phyloP scores from a whole-genome alignment of 148 eudicot genomes.

The Vaccinium darrowii region DNA sequence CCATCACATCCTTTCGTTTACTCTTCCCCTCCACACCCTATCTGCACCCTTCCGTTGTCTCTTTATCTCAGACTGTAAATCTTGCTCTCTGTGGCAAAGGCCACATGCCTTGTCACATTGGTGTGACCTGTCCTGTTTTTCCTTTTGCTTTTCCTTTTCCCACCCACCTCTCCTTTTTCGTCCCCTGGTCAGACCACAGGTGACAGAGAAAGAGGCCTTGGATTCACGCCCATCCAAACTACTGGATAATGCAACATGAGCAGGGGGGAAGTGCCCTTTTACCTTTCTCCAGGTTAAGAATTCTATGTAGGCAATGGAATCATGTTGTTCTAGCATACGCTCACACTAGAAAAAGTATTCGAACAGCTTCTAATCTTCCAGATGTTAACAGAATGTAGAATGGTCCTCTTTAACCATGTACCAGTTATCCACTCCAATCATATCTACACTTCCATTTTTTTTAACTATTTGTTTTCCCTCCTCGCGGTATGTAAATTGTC shows the following conservation, averaged over 20 bases:
- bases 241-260: too few species aligned
- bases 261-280: not conserved
- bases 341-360: not conserved
- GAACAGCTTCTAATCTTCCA: not conserved
- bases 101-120: not conserved
- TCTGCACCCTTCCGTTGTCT: not conserved
- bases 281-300: not conserved
- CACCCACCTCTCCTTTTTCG: too few species aligned
- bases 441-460: not conserved
- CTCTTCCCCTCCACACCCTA: not conserved
- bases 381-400: not conserved
- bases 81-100: not conserved
- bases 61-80: not conserved
- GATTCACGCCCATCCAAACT: too few species aligned
- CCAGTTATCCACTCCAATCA: not conserved
- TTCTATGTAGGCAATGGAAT: not conserved
- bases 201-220: too few species aligned
- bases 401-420: not conserved
- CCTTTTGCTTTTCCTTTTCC: too few species aligned
- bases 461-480: not conserved
- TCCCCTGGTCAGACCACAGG: too few species aligned
- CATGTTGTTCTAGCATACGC: too few species aligned
- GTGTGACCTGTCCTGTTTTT: too few species aligned
- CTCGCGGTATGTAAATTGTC: not conserved
- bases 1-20: not conserved